Percentiles rank a stretch among this genome's conserved stretches.
Evolutionary conservation across 352 stramenopile species (phyloP).

Genomic region (Phytophthora syringae): DNA sequence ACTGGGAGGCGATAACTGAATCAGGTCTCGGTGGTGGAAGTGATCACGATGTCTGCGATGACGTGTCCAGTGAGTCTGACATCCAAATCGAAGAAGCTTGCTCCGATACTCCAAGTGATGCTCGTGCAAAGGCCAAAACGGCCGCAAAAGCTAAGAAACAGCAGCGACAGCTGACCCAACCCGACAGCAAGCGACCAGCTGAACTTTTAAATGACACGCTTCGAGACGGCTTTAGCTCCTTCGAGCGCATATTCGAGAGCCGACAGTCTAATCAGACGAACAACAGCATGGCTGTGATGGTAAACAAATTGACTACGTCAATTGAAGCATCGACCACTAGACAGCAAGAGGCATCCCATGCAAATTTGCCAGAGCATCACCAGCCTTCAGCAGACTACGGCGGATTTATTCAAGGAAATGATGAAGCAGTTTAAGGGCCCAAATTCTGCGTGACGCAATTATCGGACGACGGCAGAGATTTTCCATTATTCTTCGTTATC

Average conservation of each 20-base stretch:
- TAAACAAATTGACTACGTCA: neutral
- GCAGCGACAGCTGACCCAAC: neutral
- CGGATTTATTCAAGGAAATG: too few relatives aligned
- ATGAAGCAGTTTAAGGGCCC: too few relatives aligned
- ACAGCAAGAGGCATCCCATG: too few relatives aligned
- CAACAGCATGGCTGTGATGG: neutral
- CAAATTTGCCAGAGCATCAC: too few relatives aligned
- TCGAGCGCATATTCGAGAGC: conserved; percentile 8
- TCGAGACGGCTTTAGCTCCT: neutral
- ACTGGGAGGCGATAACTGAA: neutral
- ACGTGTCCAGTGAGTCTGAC: neutral
- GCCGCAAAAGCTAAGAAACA: neutral
- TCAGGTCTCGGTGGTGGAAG: neutral
- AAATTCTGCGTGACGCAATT: too few relatives aligned
- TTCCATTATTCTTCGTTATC: too few relatives aligned
- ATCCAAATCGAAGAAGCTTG: too few relatives aligned
- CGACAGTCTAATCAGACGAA: neutral
- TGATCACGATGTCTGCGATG: neutral
- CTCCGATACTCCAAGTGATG: conserved; percentile 1
- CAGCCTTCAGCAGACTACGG: too few relatives aligned
- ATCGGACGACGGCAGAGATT: too few relatives aligned
- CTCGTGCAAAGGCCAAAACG: neutral
- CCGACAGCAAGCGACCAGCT: neutral
- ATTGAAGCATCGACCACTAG: too few relatives aligned
- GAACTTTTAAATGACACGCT: conserved; percentile 8